Evolutionary conservation across 441 rosid species (phyloP).

Genomic region (Dalechampia spathulata): DNA sequence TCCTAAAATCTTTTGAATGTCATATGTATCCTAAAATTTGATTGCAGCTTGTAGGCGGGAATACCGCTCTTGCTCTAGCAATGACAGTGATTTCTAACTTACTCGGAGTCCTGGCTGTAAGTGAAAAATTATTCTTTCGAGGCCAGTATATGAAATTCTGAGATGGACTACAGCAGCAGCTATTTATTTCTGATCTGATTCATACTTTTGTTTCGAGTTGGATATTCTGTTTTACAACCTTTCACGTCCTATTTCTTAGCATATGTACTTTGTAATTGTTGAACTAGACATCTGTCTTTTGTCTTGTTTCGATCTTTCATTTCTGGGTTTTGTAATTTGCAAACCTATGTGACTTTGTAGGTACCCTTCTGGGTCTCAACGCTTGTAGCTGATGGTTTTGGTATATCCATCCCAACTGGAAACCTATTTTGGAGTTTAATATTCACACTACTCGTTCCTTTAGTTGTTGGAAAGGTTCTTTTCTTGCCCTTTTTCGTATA

Average conservation of each 20-base stretch:
- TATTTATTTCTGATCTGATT: no score
- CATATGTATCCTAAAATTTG: not conserved
- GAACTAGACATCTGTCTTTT: not conserved
- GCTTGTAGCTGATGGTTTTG: conserved; percentile 65
- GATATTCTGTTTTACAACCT: not conserved
- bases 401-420: conserved; percentile 55
- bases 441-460: conserved; percentile 55
- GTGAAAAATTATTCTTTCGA: conserved; percentile 11
- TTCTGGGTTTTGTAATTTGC: not conserved
- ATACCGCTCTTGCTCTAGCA: conserved; percentile 78
- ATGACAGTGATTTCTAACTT: conserved; percentile 68
- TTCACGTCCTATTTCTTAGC: not conserved
- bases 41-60: conserved; percentile 74
- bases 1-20: no score
- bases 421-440: conserved; percentile 63
- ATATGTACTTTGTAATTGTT: not conserved
- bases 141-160: not conserved
- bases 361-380: conserved; percentile 66
- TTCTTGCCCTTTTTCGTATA: not conserved
- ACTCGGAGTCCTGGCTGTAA: conserved; percentile 61
- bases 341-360: conserved; percentile 26
- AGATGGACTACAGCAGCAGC: not conserved
- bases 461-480: conserved; percentile 60
- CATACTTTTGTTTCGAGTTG: no score
- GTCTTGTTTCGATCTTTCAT: not conserved